phyloP scores from a whole-genome alignment of 306 rosid genomes.

The Albizia julibrissin region DNA sequence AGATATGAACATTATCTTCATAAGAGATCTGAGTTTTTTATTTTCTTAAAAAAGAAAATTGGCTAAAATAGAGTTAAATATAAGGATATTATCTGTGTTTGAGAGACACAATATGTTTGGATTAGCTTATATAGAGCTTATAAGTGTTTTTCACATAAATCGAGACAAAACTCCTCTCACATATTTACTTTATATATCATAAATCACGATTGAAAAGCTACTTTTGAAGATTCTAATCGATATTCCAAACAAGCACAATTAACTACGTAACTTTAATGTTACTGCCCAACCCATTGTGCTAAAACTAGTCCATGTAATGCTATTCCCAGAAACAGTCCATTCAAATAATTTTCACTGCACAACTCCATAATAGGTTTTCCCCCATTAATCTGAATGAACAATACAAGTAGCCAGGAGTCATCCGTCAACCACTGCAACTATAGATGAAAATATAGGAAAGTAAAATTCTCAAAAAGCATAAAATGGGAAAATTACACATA shows the following conservation, averaged over 20 bases:
- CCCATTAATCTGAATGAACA: not conserved
- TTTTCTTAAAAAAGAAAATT: not conserved
- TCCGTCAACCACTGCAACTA: not conserved
- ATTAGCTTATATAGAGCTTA: too few species aligned
- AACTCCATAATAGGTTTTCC: not conserved
- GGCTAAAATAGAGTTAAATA: conserved; percentile 1
- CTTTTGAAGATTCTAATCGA: too few species aligned
- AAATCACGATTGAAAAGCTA: too few species aligned
- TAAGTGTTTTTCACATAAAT: too few species aligned
- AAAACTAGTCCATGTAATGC: not conserved
- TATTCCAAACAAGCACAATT: too few species aligned
- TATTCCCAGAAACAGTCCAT: not conserved
- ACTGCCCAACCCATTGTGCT: not conserved
- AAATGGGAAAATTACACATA: not conserved
- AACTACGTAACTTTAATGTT: not conserved
- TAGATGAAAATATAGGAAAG: not conserved
- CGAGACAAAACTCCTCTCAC: too few species aligned
- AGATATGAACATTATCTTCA: conserved; percentile 4
- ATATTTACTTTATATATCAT: too few species aligned
- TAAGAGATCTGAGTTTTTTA: not conserved
- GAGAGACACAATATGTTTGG: not conserved
- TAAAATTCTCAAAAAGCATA: not conserved
- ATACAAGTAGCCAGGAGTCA: not conserved
- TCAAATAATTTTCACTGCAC: not conserved
- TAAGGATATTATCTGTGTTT: conserved; percentile 2